phyloP scores from a whole-genome alignment of 306 rosid genomes.

The Inga laurina region DNA sequence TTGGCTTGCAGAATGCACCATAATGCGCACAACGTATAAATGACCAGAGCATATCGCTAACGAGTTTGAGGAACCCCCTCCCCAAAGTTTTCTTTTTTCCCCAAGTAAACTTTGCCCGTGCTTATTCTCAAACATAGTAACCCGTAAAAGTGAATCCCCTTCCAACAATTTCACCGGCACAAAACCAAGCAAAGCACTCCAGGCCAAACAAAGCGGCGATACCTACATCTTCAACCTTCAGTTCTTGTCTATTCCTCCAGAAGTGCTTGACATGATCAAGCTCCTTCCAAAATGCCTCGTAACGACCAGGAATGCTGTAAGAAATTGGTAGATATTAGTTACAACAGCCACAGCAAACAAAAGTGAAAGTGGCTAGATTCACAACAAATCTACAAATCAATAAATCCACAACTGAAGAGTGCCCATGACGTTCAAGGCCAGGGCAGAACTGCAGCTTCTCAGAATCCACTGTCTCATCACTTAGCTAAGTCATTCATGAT shows the following conservation, averaged over 20 bases:
- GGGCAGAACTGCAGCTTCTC: neutral
- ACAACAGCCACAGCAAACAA: neutral
- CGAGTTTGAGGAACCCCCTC: slow-evolving; percentile 26
- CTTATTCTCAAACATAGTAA: slow-evolving; percentile 59
- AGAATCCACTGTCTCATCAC: neutral
- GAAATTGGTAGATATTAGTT: slow-evolving; percentile 19
- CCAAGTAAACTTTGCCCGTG: slow-evolving; percentile 30
- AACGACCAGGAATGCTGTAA: slow-evolving; percentile 80
- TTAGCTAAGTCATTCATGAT: neutral
- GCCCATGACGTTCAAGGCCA: neutral
- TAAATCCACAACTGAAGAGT: neutral
- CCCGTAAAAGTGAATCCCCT: slow-evolving; percentile 94
- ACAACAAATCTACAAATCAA: neutral
- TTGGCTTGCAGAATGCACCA: slow-evolving; percentile 45
- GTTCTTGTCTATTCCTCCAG: slow-evolving; percentile 77
- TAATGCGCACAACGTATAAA: slow-evolving; percentile 44
- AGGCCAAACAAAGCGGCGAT: slow-evolving; percentile 91
- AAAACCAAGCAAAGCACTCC: slow-evolving; percentile 84
- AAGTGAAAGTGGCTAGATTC: neutral
- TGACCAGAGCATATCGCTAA: slow-evolving; percentile 39
- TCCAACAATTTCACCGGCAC: slow-evolving; percentile 85
- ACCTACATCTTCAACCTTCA: slow-evolving; percentile 90
- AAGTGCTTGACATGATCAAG: slow-evolving; percentile 72
- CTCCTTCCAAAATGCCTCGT: slow-evolving; percentile 77
- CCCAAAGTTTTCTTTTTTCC: neutral